A percentile compares a stretch with the other conserved stretches of the same genome.
phyloP scores from a whole-genome alignment of 495 filamentous ascomycete species.

The Collariella sp. region DNA sequence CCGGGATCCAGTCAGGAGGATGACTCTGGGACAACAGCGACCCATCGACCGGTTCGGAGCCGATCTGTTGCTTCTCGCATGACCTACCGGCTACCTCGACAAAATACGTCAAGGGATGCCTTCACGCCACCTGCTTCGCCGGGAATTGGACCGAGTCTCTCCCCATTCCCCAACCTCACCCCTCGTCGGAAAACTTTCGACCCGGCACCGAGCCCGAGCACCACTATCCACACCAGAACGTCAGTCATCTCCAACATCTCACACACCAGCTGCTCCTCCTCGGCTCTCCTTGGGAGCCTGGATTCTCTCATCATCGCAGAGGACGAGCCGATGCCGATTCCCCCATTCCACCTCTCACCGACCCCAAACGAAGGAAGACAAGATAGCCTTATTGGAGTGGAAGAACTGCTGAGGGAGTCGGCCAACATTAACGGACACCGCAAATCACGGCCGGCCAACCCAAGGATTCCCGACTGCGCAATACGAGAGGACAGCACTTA shows the following conservation, averaged over 20 bases:
- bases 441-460: constrained; percentile 2
- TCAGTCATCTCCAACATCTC: constrained; percentile 3
- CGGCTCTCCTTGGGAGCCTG: neutral
- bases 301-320: neutral
- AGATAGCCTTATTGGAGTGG: neutral
- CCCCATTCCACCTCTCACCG: neutral
- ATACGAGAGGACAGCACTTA: constrained; percentile 19
- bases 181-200: neutral
- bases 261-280: neutral
- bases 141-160: neutral
- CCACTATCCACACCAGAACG: neutral
- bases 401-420: constrained; percentile 2
- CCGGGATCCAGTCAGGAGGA: neutral
- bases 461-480: constrained; percentile 13
- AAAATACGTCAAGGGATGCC: neutral
- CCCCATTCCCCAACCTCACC: neutral
- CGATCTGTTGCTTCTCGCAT: neutral
- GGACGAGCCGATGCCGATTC: neutral
- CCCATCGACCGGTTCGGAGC: neutral
- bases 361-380: neutral
- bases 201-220: neutral
- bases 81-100: neutral
- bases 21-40: neutral
- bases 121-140: constrained; percentile 11
- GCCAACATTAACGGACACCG: neutral